Base-by-base conservation (phyloP, 2,329 filamentous ascomycete genomes). In the Sporothrix sp. region DNA sequence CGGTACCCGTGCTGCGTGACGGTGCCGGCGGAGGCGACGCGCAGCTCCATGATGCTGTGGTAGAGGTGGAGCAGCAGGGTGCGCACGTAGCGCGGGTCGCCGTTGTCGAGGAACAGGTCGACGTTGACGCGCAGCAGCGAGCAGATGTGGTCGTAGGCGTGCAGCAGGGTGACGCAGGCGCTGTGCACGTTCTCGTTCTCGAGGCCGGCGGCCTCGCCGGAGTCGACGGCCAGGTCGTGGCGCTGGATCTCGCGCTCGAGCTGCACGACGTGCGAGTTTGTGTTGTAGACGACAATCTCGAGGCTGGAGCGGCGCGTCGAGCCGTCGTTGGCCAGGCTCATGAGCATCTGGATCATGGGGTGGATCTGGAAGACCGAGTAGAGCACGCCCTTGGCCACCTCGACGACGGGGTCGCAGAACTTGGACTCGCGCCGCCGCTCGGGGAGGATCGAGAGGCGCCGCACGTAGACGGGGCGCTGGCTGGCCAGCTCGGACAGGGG, bases 331-430 rank as follows among this genome's bases (percentile, higher is more conserved):
- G 78, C 75, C 44, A 84, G 68, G 38, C 76, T 72, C 63, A 82
- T 78, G 48, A 84, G 68, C 65, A 78, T 79, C 62, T 84, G 79
- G 53, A 84, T 81, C 66, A 79, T 79, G 5, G 80, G 80, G 55
- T 84, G 81, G 23, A 84, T 79, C 61, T 83, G 79, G 55, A 83
- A 84, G 27, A 84, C 73, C 3, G 81, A 79, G 61, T 82, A 84
- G 2, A 84, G 69, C 21, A 84, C 78, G 25, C 80, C 80, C 60
- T 83, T 83, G 27, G 81, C 80, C 13, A 77, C 75, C 60, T 84
- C 81, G 27, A 83, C 67, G 3, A 83, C 71, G 1, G 79, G 78
- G 58, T 84, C 79, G 54, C 72, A 74, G 5, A 76, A 65, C 58
- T 73, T 78, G 7, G 79, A 82, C 59, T 83, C 78, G 45, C 79